Conservation (phyloP, 495 filamentous ascomycete species). For the Stereocaulon alpinum region DNA sequence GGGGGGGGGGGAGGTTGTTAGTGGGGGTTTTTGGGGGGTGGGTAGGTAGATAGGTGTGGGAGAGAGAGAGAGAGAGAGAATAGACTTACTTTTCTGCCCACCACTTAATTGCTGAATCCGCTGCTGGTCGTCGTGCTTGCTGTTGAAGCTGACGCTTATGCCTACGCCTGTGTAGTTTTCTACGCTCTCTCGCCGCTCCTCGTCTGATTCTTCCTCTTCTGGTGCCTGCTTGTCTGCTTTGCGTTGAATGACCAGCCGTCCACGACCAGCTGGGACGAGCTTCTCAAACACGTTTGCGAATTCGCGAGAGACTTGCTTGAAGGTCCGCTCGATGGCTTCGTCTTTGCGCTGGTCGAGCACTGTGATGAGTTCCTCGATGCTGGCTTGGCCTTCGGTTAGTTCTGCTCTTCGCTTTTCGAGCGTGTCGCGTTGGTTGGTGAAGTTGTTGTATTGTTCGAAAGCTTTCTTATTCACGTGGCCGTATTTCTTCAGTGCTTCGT, state of each 20-base stretch:
- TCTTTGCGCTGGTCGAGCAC: slow-evolving; percentile 94
- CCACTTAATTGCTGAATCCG: slow-evolving; percentile 93
- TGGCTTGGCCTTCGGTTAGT: slow-evolving; percentile 68
- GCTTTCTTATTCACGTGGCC: slow-evolving; percentile 98
- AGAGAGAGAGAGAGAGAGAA: neutral
- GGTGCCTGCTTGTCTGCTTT: slow-evolving; percentile 61
- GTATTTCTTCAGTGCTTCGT: slow-evolving; percentile 90
- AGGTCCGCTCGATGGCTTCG: slow-evolving; percentile 85
- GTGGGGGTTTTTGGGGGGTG: neutral
- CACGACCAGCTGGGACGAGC: slow-evolving; percentile 86
- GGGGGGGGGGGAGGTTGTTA: neutral
- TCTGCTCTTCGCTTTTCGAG: slow-evolving; percentile 73
- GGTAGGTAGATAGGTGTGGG: neutral
- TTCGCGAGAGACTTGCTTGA: slow-evolving; percentile 91
- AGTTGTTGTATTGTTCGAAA: slow-evolving; percentile 96
- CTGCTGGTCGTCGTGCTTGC: slow-evolving; percentile 95
- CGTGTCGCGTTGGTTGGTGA: slow-evolving; percentile 80
- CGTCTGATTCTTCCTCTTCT: slow-evolving; percentile 54
- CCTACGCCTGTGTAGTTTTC: slow-evolving; percentile 97
- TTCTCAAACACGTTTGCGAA: slow-evolving; percentile 90
- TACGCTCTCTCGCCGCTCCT: slow-evolving; percentile 52
- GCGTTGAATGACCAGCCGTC: slow-evolving; percentile 85
- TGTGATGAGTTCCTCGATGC: slow-evolving; percentile 83
- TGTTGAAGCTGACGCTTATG: slow-evolving; percentile 98
- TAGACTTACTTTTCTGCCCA: slow-evolving; percentile 82